Evolutionary conservation across 371 early-diverging fungal genomes (phyloP), one percentile per base, ranked within the genome.

Genomic region (Apophysomyces sp.): DNA sequence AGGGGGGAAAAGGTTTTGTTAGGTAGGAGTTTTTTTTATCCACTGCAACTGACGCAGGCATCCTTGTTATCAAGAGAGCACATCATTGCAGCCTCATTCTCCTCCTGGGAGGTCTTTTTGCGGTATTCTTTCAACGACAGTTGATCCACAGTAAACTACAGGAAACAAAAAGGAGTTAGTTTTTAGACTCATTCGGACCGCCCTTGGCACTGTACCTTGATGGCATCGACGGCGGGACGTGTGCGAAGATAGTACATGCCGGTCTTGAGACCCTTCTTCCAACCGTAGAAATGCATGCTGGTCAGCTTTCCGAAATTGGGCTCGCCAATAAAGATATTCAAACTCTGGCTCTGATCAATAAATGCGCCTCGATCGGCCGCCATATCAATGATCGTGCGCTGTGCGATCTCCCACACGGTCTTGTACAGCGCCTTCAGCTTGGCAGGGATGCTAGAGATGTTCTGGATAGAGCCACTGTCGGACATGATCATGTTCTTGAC

Each of bases 171-270:
- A 6, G n/a, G 6, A 11, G 13, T 18, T n/a, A 44, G 28, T 15
- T 8, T 9, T 15, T 6, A 8, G 6, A 15, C 31, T 4, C 27
- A 11, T 34, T 36, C n/a, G 13, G 34, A 34, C 8, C 1, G 16
- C 7, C 4, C 37, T 49, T 16, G 11, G 15, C 30, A 11, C 26
- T 30, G 52, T 68, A 68, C 69, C 87, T 99, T 95, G 82, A 99
- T 98, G 13, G 99, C 98, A 67, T 96, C 97, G 3, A 91, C 94
- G 24, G 97, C 95, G 36, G 99, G 99, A 44, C 95, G 87, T 15
- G 98, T 94, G 58, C 99, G 92, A 54, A 99, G 80, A 74, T 99
- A 99, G 77, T 99, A 99, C 97, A 97, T 96, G 60, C 99, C 99
- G 2, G 99, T 99, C 91, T 99, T 99, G 29, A 99, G 82, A 0